A percentile compares a stretch with the other conserved stretches of the same genome.
These are phyloP conservation scores for Thinopyrum elongatum DNA, from an alignment of 176 grass and related monocot species.

Conservation along the genomic window DNA sequence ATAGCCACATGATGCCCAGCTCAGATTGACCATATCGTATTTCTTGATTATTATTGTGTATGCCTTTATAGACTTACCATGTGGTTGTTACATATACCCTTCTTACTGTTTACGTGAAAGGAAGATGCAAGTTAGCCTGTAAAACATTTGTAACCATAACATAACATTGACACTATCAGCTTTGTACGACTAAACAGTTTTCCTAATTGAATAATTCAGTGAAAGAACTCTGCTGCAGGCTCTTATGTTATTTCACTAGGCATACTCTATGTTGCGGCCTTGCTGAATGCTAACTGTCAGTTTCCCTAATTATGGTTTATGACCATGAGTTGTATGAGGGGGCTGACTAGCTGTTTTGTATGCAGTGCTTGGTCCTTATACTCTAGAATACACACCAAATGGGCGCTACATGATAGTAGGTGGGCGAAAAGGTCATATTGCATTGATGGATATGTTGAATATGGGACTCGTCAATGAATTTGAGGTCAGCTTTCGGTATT, in stretches of 20 bases:
- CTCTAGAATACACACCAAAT: constrained; percentile 67
- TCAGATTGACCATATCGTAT: background rate
- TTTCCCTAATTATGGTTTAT: background rate
- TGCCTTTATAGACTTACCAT: background rate
- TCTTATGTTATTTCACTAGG: background rate
- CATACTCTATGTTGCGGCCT: background rate
- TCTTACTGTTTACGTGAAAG: background rate
- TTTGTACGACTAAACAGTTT: background rate
- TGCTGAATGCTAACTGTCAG: background rate
- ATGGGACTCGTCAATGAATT: constrained; percentile 84
- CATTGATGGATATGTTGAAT: constrained; percentile 86
- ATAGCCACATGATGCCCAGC: background rate
- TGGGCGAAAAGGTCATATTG: constrained; percentile 92
- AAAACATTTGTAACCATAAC: background rate
- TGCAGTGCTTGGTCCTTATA: constrained; percentile 87
- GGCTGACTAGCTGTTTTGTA: constrained; percentile 18
- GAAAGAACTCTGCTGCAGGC: background rate
- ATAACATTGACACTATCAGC: background rate
- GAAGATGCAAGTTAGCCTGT: background rate
- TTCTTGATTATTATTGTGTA: background rate
- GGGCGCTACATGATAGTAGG: constrained; percentile 83
- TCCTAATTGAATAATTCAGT: background rate
- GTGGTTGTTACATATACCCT: background rate
- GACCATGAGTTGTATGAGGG: background rate
- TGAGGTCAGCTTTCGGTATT: constrained; percentile 55